Evolutionary conservation across 106 monocot genomes (phyloP), one percentile per base, ranked within the genome.

Genomic region (Chionographis japonica): DNA sequence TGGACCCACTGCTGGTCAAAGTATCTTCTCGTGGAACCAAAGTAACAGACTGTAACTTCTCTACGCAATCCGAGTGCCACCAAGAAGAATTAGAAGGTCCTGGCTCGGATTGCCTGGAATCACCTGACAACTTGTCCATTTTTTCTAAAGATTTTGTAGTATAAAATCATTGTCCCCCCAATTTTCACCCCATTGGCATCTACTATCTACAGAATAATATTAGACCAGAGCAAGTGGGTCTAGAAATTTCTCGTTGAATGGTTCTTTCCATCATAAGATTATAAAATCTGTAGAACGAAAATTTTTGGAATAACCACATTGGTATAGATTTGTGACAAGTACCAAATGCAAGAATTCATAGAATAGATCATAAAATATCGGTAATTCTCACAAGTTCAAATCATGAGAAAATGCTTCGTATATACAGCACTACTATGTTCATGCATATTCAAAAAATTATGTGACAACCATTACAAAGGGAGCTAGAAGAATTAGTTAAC

Each of bases 11-110:
- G 40, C 10, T 18, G 58, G 36, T 83, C 61, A 70, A 60, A 69
- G 59, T 59, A 12, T 72, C 58, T 53, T 86, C 83, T 60, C 50
- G 54, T 37, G 74, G 66, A 60, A 54, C 52, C 69, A 88, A 69
- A n/a, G 81, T 79, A 77, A 79, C 79, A 59, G 85, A 83, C 40
- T 89, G 74, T 18, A 85, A 50, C 11, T 83, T 83, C 46, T 80
- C 80, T 18, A 81, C 35, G 40, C 86, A 72, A 63, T 73, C 72
- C 54, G 77, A 64, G 46, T 46, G 60, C 82, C 79, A 85, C 83
- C 82, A 85, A 68, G 63, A 61, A 65, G 70, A 53, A 69, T 72
- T 76, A 40, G 75, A 72, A 52, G 79, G 66, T 12, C 76, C 79
- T 62, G 69, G 54, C 61, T 80, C 82, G 68, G 70, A 77, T 65